Evolutionary conservation across 768 basidiomycete species (phyloP).

Genomic region (Suillus alpinus): DNA sequence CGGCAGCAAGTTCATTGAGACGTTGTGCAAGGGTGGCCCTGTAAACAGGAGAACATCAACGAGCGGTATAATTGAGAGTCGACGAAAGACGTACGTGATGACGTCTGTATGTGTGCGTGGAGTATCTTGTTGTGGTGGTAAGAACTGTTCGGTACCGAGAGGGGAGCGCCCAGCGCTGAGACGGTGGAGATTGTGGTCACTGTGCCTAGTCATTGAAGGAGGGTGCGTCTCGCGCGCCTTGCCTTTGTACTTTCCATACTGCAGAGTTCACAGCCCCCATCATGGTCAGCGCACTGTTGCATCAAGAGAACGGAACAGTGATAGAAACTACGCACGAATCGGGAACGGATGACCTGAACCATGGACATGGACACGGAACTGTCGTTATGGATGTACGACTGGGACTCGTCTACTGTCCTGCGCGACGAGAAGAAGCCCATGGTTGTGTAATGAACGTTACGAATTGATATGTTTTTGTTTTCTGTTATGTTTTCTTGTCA

Average conservation of each 20-base stretch:
- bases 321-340: slow-evolving; percentile 45
- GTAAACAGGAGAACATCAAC: slow-evolving; percentile 11
- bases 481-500: slow-evolving; percentile 5
- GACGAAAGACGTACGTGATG: slow-evolving; percentile 48
- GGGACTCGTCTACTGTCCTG: slow-evolving; percentile 15
- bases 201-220: slow-evolving; percentile 19
- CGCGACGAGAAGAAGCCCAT: slow-evolving; percentile 34
- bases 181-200: slow-evolving; percentile 15
- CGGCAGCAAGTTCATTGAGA: slow-evolving; percentile 74
- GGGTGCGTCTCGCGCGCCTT: slow-evolving; percentile 48
- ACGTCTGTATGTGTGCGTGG: slow-evolving; percentile 40
- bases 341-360: slow-evolving; percentile 55
- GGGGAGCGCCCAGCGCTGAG: slow-evolving; percentile 34
- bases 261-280: slow-evolving; percentile 1
- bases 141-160: slow-evolving; percentile 17
- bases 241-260: slow-evolving; percentile 60
- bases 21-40: slow-evolving; percentile 79
- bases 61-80: slow-evolving; percentile 9
- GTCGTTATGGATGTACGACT: slow-evolving; percentile 25
- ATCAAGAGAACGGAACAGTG: slow-evolving; percentile 16
- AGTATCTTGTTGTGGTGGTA: slow-evolving; percentile 14
- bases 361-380: slow-evolving; percentile 40
- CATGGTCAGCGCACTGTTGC: slow-evolving; percentile 8
- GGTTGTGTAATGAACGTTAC: slow-evolving; percentile 1
- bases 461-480: slow-evolving; percentile 4